Evolutionary conservation across 176 grass and related monocot species (phyloP).

Genomic region (Musa troglodytarum): DNA sequence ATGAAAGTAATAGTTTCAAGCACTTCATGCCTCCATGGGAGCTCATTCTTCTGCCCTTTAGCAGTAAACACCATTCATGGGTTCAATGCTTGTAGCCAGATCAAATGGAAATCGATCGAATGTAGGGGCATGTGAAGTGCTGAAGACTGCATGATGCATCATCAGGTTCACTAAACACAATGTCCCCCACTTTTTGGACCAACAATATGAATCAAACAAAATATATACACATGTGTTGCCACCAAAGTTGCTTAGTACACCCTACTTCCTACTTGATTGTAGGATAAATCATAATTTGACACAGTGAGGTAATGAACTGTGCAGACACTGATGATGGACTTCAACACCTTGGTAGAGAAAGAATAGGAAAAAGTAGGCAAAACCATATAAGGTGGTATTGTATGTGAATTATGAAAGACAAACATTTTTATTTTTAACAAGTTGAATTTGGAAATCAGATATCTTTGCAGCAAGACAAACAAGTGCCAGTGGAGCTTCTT

Average conservation of each 20-base stretch:
- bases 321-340: background rate
- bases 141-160: no score
- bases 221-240: background rate
- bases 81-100: no score
- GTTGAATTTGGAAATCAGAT: conserved; percentile 35
- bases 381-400: no score
- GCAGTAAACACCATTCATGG: no score
- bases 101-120: no score
- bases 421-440: background rate
- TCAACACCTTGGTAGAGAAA: background rate
- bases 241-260: background rate
- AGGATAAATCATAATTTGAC: background rate
- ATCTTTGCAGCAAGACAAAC: conserved; percentile 77
- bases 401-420: no score
- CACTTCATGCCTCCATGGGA: no score
- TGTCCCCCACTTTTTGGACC: no score
- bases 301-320: background rate
- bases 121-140: no score
- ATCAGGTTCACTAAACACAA: no score
- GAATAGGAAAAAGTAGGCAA: background rate
- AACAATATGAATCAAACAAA: background rate
- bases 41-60: no score
- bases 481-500: conserved; percentile 71
- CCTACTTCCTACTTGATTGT: background rate
- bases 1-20: no score